Percentiles rank a stretch among this genome's conserved stretches.
Evolutionary conservation across 1,284 basidiomycete genomes (phyloP).

Genomic region (Rhodotorula sp.): DNA sequence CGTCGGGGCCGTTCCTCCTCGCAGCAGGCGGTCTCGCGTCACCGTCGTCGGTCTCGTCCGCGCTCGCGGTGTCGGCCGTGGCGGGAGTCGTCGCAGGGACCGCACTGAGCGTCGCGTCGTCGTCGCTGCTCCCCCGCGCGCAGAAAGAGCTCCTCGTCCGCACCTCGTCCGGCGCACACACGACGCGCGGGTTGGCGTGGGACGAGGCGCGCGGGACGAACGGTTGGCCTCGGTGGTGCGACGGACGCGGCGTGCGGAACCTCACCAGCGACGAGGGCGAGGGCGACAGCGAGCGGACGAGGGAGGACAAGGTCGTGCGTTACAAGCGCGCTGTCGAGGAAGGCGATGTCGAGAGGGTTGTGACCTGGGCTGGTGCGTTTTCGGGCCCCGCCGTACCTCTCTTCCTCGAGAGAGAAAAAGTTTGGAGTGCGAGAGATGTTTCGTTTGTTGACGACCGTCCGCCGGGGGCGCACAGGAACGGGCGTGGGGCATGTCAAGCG

Average conservation of each 20-base stretch:
- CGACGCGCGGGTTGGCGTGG: conserved; percentile 7
- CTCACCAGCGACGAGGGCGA: not conserved
- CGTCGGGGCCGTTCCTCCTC: conserved; percentile 4
- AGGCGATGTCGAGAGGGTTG: conserved; percentile 2
- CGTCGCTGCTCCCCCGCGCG: conserved; percentile 1
- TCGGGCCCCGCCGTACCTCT: no score
- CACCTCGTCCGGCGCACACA: not conserved
- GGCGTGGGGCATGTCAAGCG: conserved; percentile 8
- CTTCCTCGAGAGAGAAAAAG: not conserved
- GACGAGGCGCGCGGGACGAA: conserved; percentile 13
- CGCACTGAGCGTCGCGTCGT: conserved; percentile 1
- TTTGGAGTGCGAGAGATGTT: no score
- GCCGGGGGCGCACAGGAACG: conserved; percentile 2
- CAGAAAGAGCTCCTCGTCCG: conserved; percentile 21
- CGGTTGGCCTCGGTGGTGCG: conserved; percentile 1
- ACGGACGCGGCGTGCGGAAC: conserved; percentile 7
- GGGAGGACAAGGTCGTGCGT: not conserved
- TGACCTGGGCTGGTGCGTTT: conserved; percentile 1
- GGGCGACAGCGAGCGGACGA: not conserved
- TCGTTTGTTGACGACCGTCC: no score
- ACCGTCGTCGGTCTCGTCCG: not conserved
- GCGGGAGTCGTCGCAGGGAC: conserved; percentile 17
- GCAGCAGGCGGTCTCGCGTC: conserved; percentile 19
- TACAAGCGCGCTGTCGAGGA: not conserved
- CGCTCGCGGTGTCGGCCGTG: not conserved